Conservation (phyloP, 2,329 filamentous ascomycete genomes). For the Coleophoma eucalyptorum region DNA sequence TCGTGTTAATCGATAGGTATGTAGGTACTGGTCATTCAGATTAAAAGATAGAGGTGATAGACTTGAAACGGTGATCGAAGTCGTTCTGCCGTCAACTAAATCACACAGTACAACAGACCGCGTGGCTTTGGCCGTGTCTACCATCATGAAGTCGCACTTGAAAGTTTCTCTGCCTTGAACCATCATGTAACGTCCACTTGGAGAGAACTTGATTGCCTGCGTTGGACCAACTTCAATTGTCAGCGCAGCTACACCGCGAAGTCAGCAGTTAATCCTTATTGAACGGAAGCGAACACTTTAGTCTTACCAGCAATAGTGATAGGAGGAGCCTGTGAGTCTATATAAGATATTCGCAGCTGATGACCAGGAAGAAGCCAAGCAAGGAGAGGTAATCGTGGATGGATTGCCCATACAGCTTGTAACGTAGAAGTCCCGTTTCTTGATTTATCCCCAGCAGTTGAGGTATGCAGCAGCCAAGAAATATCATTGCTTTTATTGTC, state of each 20-base stretch:
- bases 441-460: not conserved
- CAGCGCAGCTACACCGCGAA: not conserved
- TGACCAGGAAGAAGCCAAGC: slow-evolving; percentile 3
- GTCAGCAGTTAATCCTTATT: not conserved
- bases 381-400: slow-evolving; percentile 1
- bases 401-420: slow-evolving; percentile 1
- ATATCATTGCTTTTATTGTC: not conserved
- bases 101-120: slow-evolving; percentile 1
- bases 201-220: slow-evolving; percentile 3
- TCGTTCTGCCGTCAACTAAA: not conserved
- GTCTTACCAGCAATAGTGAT: slow-evolving; percentile 1
- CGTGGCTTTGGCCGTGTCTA: not conserved
- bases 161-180: slow-evolving; percentile 1
- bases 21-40: not conserved
- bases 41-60: not conserved
- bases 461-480: slow-evolving; percentile 2
- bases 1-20: slow-evolving; percentile 4
- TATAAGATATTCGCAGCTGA: slow-evolving; percentile 1
- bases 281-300: not conserved
- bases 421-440: not conserved
- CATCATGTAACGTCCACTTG: slow-evolving; percentile 1
- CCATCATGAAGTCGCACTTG: not conserved
- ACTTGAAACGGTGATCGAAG: not conserved
- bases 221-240: slow-evolving; percentile 1
- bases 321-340: slow-evolving; percentile 1